A percentile compares a stretch with the other conserved stretches of the same genome.
These are phyloP conservation scores for Aegilops longissima DNA, from an alignment of 176 grass and related monocot species.

Conservation along the genomic window DNA sequence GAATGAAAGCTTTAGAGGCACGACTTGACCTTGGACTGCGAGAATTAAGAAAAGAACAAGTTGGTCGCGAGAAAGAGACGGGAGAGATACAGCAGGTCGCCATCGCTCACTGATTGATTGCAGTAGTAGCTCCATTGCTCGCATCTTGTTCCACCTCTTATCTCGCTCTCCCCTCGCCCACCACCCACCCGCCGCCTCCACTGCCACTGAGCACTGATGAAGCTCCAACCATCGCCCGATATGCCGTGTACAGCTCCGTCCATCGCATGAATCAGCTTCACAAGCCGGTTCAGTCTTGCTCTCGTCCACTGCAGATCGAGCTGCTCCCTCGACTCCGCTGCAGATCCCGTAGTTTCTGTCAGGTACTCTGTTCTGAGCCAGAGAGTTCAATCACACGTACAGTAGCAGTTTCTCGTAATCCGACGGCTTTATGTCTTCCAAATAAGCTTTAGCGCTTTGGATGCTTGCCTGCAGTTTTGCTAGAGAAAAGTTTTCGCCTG, in stretches of 20 bases:
- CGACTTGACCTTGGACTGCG: too few species aligned
- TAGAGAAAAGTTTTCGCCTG: background rate
- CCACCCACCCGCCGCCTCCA: background rate
- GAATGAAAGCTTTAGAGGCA: too few species aligned
- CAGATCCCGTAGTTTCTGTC: background rate
- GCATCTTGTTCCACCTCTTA: too few species aligned
- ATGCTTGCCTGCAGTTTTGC: background rate
- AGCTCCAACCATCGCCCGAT: background rate
- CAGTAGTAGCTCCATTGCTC: too few species aligned
- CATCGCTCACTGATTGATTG: too few species aligned
- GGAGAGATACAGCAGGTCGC: too few species aligned
- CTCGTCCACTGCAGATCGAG: background rate
- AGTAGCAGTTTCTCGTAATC: background rate
- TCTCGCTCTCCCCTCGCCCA: background rate
- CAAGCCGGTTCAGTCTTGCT: background rate
- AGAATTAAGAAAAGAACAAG: too few species aligned
- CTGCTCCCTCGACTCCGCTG: background rate
- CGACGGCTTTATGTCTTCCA: background rate
- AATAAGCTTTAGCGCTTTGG: background rate
- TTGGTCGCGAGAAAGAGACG: too few species aligned
- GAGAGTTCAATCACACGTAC: too few species aligned
- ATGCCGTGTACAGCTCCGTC: background rate
- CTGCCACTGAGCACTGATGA: background rate
- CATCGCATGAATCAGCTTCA: background rate
- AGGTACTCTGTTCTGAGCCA: background rate